Evolutionary conservation across 306 rosid species (phyloP), one percentile per base, ranked within the genome.

Genomic region (Abrus precatorius): DNA sequence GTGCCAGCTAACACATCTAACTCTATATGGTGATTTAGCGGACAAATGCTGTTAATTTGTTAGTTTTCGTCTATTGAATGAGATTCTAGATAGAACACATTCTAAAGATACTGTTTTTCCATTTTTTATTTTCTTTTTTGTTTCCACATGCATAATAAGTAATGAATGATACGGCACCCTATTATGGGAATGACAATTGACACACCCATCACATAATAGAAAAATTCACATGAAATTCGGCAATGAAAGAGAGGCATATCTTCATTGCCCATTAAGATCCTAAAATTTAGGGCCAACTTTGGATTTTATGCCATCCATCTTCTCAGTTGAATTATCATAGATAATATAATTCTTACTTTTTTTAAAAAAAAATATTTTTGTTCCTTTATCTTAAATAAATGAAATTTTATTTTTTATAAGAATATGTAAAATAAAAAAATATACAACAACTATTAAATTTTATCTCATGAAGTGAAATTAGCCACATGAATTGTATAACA

Each of bases 1-100:
- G 3, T 45, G 34, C 76, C 76, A 74, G 10, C 76, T 55, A 55
- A 27, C 20, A 20, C 27, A 53, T 36, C 48, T 44, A 20, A 36
- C 40, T 36, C 40, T 36, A 36, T 2, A 36, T 36, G 40, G 20
- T 20, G 20, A 20, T 20, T 20, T 20, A 20, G 20, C 0, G 20
- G 20, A 20, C 20, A 20, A 20, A 20, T 20, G 20, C 0, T 20
- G 41, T 38, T 38, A 2, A 5, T 38, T 38, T 38, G 44, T 41
- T 76, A 50, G 53, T 77, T 65, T 52, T 65, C 14, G 81, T 52
- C 30, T 28, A 64, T 32, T 14, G 53, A 40, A 75, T 9, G 48
- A 60, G 48, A 48, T 62, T n/a, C 14, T 9, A 0, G 28, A 34
- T 9, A 12, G 9, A 28, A 28, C 10, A 49, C 7, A 14, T 45